Base-by-base conservation (phyloP, 139 green algal genomes). In the Haematococcus sp. region DNA sequence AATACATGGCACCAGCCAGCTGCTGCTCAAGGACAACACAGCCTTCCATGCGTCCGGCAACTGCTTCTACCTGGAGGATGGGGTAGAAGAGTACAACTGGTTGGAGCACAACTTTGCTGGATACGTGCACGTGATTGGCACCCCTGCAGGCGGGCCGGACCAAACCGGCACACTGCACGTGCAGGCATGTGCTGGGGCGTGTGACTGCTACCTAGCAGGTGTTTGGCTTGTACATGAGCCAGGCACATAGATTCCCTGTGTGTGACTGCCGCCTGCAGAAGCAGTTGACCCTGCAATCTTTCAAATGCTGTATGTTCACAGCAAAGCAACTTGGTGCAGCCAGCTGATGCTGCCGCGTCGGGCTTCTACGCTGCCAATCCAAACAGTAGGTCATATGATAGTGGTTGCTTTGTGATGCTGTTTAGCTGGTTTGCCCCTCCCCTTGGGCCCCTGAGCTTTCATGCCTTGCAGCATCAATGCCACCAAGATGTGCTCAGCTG, bases 291-390 rank as follows among this genome's bases (percentile, higher is more conserved):
- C 40, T 49, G 40, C 7, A 7, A 19, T 49, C 40, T 32, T 32
- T 61, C 4, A 4, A 27, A 25, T 61, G 52, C 52, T 61, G 52
- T 31, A 35, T 44, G 31, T n/a, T n/a, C n/a, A n/a, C 75, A 79
- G 73, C 27, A 58, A 5, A n/a, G 46, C 2, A 15, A 56, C 28
- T 32, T 85, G 55, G 35, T 71, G 27, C 78, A 91, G 49, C 86
- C 86, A 1, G 61, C 81, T 0, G 86, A 91, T 34, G 74, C 78
- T 0, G 81, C 84, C 1, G 86, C 86, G 13, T 71, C 78, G 0
- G 78, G 83, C 34, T 91, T 91, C 78, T 91, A 91, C 55, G 32
- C 81, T 2, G 54, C 76, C 43, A 91, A 91, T 73, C 63, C 79
- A 55, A 87, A 88, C 61, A 91, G 40, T 49, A 11, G 7, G 40